Evolutionary conservation across 768 basidiomycete species (phyloP).

Genomic region (Suillus tomentosus): DNA sequence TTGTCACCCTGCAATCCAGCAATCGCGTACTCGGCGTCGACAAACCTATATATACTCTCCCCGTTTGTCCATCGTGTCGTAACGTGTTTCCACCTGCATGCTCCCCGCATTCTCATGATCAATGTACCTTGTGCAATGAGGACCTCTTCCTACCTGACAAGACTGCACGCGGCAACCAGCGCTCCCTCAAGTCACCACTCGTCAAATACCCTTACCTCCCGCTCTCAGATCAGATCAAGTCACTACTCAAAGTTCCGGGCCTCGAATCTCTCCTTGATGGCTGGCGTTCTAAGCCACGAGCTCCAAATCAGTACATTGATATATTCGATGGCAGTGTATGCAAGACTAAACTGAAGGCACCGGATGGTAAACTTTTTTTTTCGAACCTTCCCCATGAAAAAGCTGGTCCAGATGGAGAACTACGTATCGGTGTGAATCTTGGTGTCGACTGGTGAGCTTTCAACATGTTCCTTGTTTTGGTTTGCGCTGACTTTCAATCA

Average conservation of each 20-base stretch:
- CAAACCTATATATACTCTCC: conserved; percentile 19
- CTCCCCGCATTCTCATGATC: conserved; percentile 6
- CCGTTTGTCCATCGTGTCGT: conserved; percentile 26
- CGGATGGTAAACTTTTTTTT: conserved; percentile 33
- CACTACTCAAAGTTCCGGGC: conserved; percentile 22
- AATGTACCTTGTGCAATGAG: neutral
- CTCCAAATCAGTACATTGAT: conserved; percentile 20
- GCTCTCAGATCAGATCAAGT: conserved; percentile 6
- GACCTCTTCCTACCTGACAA: conserved; percentile 5
- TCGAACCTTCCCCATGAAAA: conserved; percentile 6
- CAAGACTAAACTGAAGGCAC: conserved; percentile 18
- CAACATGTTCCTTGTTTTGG: too few relatives aligned
- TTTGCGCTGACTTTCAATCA: too few relatives aligned
- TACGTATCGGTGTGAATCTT: conserved; percentile 28
- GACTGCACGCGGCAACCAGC: neutral
- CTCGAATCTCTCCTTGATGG: conserved; percentile 27
- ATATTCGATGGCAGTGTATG: conserved; percentile 33
- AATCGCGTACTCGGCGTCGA: conserved; percentile 20
- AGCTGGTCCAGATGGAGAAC: conserved; percentile 25
- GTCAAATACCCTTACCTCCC: conserved; percentile 15
- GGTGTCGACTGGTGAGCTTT: conserved; percentile 31
- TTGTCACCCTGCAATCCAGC: conserved; percentile 24
- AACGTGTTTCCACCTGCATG: conserved; percentile 19
- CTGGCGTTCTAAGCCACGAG: conserved; percentile 11
- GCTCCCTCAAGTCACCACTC: neutral